phyloP scores from a whole-genome alignment of 495 filamentous ascomycete genomes.

The Parmelia sp. region DNA sequence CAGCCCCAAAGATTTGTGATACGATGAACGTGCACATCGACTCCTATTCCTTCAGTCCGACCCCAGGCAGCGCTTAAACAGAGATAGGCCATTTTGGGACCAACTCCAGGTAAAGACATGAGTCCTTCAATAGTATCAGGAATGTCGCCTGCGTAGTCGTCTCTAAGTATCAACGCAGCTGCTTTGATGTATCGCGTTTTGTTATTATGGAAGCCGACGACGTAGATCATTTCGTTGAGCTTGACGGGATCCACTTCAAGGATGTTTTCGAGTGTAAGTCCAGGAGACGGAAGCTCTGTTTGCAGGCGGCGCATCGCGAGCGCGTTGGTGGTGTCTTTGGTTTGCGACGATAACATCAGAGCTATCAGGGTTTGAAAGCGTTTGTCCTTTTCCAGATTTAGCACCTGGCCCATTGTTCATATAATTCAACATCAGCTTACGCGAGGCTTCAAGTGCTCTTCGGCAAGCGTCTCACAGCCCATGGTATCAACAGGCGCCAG shows the following conservation, averaged over 20 bases:
- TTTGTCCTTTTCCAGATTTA: conserved; percentile 45
- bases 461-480: conserved; percentile 81
- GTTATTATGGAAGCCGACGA: conserved; percentile 93
- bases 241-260: conserved; percentile 60
- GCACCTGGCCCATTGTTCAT: neutral
- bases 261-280: conserved; percentile 70
- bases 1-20: conserved; percentile 97
- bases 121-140: conserved; percentile 74
- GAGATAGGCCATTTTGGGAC: conserved; percentile 95
- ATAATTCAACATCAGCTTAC: conserved; percentile 18
- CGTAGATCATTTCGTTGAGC: conserved; percentile 74
- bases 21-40: conserved; percentile 69
- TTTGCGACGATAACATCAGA: conserved; percentile 94
- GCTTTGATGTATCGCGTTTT: conserved; percentile 88
- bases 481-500: conserved; percentile 92
- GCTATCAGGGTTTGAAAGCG: conserved; percentile 89
- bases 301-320: conserved; percentile 75
- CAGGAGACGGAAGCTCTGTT: conserved; percentile 56
- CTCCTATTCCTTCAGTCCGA: conserved; percentile 55
- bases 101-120: conserved; percentile 79
- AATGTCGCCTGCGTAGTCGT: conserved; percentile 68
- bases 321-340: conserved; percentile 90
- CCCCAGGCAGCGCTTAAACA: conserved; percentile 71
- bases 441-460: conserved; percentile 40
- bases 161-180: conserved; percentile 63